Evolutionary conservation across 768 basidiomycete genomes (phyloP), one percentile per base, ranked within the genome.

Genomic region (Phanerochaete sordida): DNA sequence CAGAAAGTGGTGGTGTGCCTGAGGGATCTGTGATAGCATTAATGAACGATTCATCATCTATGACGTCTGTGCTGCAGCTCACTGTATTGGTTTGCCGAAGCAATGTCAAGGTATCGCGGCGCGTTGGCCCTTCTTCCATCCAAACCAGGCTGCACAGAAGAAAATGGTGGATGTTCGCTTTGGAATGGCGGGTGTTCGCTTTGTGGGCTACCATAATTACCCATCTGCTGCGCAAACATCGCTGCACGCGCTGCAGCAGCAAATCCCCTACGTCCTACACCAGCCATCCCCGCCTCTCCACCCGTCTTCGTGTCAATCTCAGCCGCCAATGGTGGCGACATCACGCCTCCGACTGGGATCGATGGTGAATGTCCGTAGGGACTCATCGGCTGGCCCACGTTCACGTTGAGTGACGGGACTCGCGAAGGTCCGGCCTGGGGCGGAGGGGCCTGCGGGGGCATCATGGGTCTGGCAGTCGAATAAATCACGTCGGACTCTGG

Each of bases 251-350:
- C 85, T 11, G 84, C 90, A 19, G 92, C 90, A 13, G 78, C 80
- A 60, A 94, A 94, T 0, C 91, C 93, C 64, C 93, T 77, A 61
- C 93, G 77, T 8, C 93, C 93, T 7, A 95, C 92, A 9, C 93
- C 93, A 0, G 93, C 93, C 93, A 95, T 95, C 0, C 90, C 90
- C 9, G 90, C 90, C 56, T 79, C 84, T 7, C 90, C 90, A 3
- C 90, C 90, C 2, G 68, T 79, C 69, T 87, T 84, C n/a, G 90
- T 91, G 67, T 90, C 83, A 9, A 86, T 77, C 33, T 82, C 79
- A 7, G 69, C 71, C 30, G 68, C 28, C 57, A 45, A 30, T 11
- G 46, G 23, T 2, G 61, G 61, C 60, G 45, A 33, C 49, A 50
- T 11, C 2, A 50, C 13, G 4, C 59, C 59, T 19, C 59, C 59